Conservation (phyloP, 345 rosid species). For the Brassica cretica region DNA sequence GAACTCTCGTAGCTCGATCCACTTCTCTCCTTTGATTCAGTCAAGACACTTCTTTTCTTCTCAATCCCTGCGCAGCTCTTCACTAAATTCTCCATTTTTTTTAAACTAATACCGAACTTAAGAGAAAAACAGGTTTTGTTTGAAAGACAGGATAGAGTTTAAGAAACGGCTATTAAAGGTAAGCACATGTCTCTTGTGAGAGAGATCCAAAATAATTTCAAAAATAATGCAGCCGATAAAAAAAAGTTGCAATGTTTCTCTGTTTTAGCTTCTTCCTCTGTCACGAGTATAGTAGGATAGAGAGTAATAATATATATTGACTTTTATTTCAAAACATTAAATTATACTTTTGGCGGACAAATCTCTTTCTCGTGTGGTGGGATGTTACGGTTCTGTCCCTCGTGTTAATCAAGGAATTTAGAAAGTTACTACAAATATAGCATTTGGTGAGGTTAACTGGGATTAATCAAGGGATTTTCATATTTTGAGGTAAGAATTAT, state of each 20-base stretch:
- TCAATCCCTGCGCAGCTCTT: constrained; percentile 51
- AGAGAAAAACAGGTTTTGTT: not conserved
- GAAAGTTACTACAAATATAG: not conserved
- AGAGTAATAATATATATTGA: constrained; percentile 24
- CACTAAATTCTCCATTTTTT: constrained; percentile 55
- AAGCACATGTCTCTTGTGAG: constrained; percentile 24
- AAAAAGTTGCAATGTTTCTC: constrained; percentile 24
- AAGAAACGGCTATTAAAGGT: constrained; percentile 4
- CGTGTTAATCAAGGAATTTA: not conserved
- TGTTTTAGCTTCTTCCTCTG: constrained; percentile 24
- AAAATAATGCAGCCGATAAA: not conserved
- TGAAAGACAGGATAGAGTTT: not conserved
- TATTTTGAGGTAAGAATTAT: not conserved
- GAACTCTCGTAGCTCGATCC: constrained; percentile 48
- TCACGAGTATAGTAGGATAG: constrained; percentile 25
- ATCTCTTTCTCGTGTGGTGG: not conserved
- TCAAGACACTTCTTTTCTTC: constrained; percentile 36
- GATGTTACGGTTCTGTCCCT: constrained; percentile 26
- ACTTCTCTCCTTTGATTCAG: constrained; percentile 57
- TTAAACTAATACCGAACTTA: not conserved
- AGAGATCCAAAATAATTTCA: constrained; percentile 1
- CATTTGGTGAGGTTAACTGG: not conserved
- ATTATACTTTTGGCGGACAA: constrained; percentile 38
- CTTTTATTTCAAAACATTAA: constrained; percentile 22
- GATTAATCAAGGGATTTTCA: not conserved